phyloP scores from a whole-genome alignment of 805 yeast genomes.

The Candida nonsorbophila region DNA sequence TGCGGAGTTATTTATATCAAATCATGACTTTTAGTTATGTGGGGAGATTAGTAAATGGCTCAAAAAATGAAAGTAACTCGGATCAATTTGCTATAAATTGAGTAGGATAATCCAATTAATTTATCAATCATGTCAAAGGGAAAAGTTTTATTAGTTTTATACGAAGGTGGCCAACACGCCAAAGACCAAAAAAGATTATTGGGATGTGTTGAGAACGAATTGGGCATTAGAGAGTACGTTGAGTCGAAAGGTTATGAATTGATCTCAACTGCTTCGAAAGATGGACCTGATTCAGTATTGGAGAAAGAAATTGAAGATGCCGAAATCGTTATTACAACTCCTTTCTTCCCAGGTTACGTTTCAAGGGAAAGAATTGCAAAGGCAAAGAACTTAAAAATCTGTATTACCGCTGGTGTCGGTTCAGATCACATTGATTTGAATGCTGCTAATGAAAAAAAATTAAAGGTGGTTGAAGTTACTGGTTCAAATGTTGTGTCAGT shows the following conservation, averaged over 20 bases:
- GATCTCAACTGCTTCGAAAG: constrained; percentile 65
- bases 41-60: too few species aligned
- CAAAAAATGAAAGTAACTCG: too few species aligned
- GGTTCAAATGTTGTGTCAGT: constrained; percentile 78
- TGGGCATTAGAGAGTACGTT: constrained; percentile 63
- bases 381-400: constrained; percentile 66
- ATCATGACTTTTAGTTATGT: too few species aligned
- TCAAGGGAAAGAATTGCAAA: constrained; percentile 59
- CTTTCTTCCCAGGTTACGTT: constrained; percentile 78
- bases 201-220: constrained; percentile 71
- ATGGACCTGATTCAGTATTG: constrained; percentile 51
- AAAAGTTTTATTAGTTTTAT: constrained; percentile 52
- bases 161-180: constrained; percentile 57
- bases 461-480: constrained; percentile 74
- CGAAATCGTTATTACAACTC: constrained; percentile 74
- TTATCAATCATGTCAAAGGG: constrained; percentile 20
- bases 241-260: constrained; percentile 64
- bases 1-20: too few species aligned
- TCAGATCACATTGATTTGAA: constrained; percentile 74
- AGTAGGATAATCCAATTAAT: too few species aligned
- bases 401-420: constrained; percentile 82
- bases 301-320: constrained; percentile 68
- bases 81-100: not conserved
- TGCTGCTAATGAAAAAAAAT: constrained; percentile 58
- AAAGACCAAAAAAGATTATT: constrained; percentile 53